These are phyloP conservation scores for Erythrobasidium hasegawianum DNA, from an alignment of 1,284 basidiomycete species.

Conservation along the genomic window DNA sequence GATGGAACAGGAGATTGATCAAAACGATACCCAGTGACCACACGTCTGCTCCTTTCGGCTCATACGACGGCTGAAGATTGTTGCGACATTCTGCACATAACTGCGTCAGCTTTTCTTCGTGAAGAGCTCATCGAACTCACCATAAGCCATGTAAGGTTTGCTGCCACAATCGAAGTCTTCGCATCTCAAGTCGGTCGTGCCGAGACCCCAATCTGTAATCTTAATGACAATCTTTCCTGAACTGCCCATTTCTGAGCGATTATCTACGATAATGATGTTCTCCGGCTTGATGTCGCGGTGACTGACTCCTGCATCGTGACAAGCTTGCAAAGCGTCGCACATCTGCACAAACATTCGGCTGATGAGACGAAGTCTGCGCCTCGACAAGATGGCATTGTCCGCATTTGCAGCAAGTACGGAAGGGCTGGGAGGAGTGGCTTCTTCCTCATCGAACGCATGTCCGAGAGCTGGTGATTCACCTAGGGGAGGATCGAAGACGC, in stretches of 20 bases:
- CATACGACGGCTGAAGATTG: conserved; percentile 88
- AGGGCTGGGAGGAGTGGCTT: conserved; percentile 83
- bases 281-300: conserved; percentile 96
- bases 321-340: conserved; percentile 96
- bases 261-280: conserved; percentile 52
- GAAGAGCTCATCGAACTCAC: conserved; percentile 55
- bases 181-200: conserved; percentile 79
- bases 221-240: conserved; percentile 77
- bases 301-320: conserved; percentile 84
- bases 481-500: conserved; percentile 23
- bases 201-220: conserved; percentile 93
- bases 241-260: conserved; percentile 71
- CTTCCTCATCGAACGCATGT: conserved; percentile 21
- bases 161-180: conserved; percentile 98
- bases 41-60: conserved; percentile 90
- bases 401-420: conserved; percentile 73
- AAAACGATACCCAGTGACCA: conserved; percentile 98
- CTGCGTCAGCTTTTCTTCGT: conserved; percentile 19
- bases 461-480: conserved; percentile 18
- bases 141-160: conserved; percentile 98
- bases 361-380: conserved; percentile 81
- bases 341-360: conserved; percentile 96
- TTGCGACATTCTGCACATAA: conserved; percentile 79
- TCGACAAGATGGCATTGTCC: conserved; percentile 77
- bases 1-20: conserved; percentile 98